Conservation (phyloP, 495 filamentous ascomycete species). For the Penicillium subrubescens region DNA sequence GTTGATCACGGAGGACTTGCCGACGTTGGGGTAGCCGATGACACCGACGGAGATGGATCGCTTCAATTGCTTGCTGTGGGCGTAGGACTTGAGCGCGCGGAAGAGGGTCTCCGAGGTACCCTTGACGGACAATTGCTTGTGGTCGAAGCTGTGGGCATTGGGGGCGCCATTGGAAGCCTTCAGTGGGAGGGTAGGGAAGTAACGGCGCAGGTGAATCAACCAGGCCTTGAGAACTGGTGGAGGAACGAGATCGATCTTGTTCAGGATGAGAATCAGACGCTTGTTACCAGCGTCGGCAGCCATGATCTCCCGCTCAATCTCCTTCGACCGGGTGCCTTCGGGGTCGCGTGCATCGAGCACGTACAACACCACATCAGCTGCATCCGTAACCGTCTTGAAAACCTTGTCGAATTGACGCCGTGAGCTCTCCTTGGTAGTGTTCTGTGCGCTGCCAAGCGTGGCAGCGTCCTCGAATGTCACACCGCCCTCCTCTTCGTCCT, state of each 20-base stretch:
- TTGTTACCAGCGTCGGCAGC: constrained; percentile 80
- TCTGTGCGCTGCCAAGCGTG: constrained; percentile 33
- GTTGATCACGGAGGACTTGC: constrained; percentile 97
- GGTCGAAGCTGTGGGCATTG: constrained; percentile 90
- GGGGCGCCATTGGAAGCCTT: constrained; percentile 80
- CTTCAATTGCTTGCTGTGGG: constrained; percentile 81
- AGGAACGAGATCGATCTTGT: constrained; percentile 95
- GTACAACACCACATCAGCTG: constrained; percentile 90
- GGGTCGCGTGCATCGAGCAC: constrained; percentile 94
- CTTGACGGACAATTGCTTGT: constrained; percentile 84
- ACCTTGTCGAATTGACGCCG: constrained; percentile 89
- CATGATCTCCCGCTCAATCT: constrained; percentile 88
- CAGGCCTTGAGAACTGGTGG: constrained; percentile 77
- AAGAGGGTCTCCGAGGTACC: constrained; percentile 86
- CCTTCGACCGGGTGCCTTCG: constrained; percentile 84
- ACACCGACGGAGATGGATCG: constrained; percentile 89
- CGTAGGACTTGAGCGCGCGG: constrained; percentile 86
- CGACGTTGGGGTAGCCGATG: constrained; percentile 96
- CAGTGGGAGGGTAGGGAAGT: constrained; percentile 90
- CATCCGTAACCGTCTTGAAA: constrained; percentile 91
- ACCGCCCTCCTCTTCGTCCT: constrained; percentile 49
- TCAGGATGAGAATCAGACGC: constrained; percentile 88
- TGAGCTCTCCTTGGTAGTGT: constrained; percentile 65
- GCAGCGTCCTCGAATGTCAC: constrained; percentile 29
- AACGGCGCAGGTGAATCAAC: constrained; percentile 82